Base-by-base conservation (phyloP, 1,284 basidiomycete genomes). In the Apiotrichum siamense region DNA sequence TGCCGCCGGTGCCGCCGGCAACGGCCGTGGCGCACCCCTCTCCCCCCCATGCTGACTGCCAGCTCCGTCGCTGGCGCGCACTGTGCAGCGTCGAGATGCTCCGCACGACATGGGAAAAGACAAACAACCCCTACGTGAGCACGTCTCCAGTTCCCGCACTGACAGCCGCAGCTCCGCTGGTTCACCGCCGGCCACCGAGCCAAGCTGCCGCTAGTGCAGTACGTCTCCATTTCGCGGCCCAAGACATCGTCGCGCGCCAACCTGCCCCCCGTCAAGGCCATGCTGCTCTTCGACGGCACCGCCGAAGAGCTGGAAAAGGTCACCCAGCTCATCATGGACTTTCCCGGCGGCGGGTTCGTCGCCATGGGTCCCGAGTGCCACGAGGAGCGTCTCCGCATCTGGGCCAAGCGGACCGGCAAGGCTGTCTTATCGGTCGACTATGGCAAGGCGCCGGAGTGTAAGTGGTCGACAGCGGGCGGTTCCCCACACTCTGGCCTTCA, bases 11-110 rank as follows among this genome's bases (percentile, higher is more conserved):
- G n/a, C n/a, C n/a, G n/a, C n/a, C n/a, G n/a, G n/a, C n/a, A n/a
- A n/a, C n/a, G n/a, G n/a, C n/a, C n/a, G n/a, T n/a, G n/a, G n/a
- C n/a, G n/a, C n/a, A n/a, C n/a, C n/a, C n/a, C n/a, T n/a, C n/a
- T n/a, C n/a, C n/a, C n/a, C 12, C 21, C 18, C 18, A 29, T 31
- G 12, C 10, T 46, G 39, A 23, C 21, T 21, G 23, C 31, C n/a
- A 97, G 90, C 80, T 98, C 43, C 83, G 92, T 52, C 82, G 85
- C 56, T 96, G 87, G 69, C 80, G 94, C 60, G 91, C 92, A 23
- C 83, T 94, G 1, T 92, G 91, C 50, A 97, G 92, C 0, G 84
- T 97, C 25, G 93, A 97, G 73, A 92, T 97, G 86, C 81, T 98
- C 35, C 82, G 94, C 10, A 79, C 81, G 11, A 97, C 91, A 9